Base-by-base conservation (phyloP, 2,329 filamentous ascomycete genomes). In the Thielaviopsis populi region DNA sequence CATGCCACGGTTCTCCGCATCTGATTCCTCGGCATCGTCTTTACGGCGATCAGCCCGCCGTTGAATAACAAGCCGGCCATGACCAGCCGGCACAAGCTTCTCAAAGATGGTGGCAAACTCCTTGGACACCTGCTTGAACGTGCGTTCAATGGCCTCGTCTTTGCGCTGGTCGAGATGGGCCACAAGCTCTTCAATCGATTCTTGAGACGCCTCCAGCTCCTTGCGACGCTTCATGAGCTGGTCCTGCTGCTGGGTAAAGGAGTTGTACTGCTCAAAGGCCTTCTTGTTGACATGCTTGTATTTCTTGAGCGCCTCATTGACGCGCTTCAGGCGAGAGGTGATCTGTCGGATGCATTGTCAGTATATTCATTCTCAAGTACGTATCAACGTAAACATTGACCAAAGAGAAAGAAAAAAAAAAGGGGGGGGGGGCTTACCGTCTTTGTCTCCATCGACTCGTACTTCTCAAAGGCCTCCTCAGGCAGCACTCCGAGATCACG, bases 281-380 rank as follows among this genome's bases (percentile, higher is more conserved):
- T 99, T 97, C 77, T 97, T 99, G 82, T 99, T 99, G 76, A 99
- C 91, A 70, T 96, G 90, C 63, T 91, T 90, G 76, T 94, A 97
- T 73, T 96, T 96, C 77, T 97, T 97, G 63, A 97, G 79, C 0
- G 88, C 85, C 69, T 96, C 89, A 68, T 95, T 95, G 70, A 92
- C 90, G 71, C 91, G 95, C 75, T 94, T 91, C 27, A 97, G 83
- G 64, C 86, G 85, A 48, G 77, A 77, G n/a, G 78, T 77, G 66
- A 83, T 83, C 79, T 83, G 67, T n/a, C 24, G 15, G 42, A 50
- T 61, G 37, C 30, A 2, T 43, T 13, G n/a, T 63, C 22, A 59
- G 60, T 22, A 43, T 40, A 13, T 0, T 24, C 54, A 40, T 59
- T n/a, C 7, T n/a, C 7, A n/a, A 4, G 24, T 22, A 42, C 7